A percentile compares a stretch with the other conserved stretches of the same genome.
Conservation (phyloP, 441 rosid genomes). For the Croton setiger region DNA sequence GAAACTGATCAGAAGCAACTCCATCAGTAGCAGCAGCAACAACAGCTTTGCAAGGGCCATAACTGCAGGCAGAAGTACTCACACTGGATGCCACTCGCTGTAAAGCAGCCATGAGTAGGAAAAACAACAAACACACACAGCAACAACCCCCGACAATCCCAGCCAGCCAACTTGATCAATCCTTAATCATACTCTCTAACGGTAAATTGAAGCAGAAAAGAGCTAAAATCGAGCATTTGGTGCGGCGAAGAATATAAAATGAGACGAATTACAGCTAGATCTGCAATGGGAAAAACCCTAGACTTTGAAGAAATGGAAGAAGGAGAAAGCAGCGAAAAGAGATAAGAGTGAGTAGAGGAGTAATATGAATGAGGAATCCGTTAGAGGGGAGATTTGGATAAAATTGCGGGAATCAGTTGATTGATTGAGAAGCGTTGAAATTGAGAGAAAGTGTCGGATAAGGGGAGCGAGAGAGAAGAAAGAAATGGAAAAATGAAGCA, state of each 20-base stretch:
- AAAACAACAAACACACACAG: not conserved
- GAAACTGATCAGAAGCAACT: conserved; percentile 49
- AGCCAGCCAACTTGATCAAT: not conserved
- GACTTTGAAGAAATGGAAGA: not conserved
- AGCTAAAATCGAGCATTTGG: conserved; percentile 11
- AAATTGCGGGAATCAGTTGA: conserved; percentile 15
- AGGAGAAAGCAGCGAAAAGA: not conserved
- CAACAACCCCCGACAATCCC: not conserved
- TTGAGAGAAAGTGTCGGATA: not conserved
- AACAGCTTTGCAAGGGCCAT: conserved; percentile 15
- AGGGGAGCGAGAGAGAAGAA: not conserved
- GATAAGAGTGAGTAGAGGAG: not conserved
- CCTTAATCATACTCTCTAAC: not conserved
- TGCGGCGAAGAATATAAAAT: not conserved
- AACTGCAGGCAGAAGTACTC: conserved; percentile 22
- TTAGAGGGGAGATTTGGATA: conserved; percentile 5
- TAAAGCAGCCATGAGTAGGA: conserved; percentile 31
- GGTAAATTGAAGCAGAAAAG: not conserved
- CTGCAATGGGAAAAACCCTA: conserved; percentile 1
- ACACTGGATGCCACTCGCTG: conserved; percentile 31
- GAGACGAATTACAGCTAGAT: not conserved
- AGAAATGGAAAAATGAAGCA: too few relatives aligned
- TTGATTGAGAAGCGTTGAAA: conserved; percentile 11
- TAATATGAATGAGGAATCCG: not conserved
- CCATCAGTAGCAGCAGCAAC: conserved; percentile 15